phyloP scores from a whole-genome alignment of 2,329 filamentous ascomycete species.

The Leptographium flavum region DNA sequence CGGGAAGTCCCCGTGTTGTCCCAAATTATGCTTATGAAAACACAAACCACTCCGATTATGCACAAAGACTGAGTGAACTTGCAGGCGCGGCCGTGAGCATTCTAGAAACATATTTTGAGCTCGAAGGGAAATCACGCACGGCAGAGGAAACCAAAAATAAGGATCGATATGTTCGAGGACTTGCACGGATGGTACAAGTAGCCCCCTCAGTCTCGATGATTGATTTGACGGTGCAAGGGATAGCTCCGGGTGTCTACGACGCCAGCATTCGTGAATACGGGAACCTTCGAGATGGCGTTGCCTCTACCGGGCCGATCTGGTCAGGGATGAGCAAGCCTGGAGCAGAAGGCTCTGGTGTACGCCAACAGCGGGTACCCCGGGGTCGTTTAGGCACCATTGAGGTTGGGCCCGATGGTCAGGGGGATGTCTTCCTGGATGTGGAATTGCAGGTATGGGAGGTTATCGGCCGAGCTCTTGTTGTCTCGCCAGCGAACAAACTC shows the following conservation, averaged over 20 bases:
- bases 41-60: too few species aligned
- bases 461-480: constrained; percentile 83
- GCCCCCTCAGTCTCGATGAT: constrained; percentile 64
- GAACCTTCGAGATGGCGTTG: constrained; percentile 72
- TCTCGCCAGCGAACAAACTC: constrained; percentile 51
- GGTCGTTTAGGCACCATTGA: constrained; percentile 62
- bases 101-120: constrained; percentile 65
- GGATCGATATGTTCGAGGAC: constrained; percentile 55
- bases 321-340: constrained; percentile 21
- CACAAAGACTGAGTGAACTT: background rate
- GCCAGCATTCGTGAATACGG: constrained; percentile 77
- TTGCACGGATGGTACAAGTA: constrained; percentile 90
- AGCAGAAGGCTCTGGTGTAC: constrained; percentile 22
- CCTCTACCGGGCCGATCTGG: constrained; percentile 76
- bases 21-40: too few species aligned
- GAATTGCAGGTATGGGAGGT: constrained; percentile 88
- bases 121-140: constrained; percentile 22
- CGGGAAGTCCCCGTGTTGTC: too few species aligned
- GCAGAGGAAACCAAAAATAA: constrained; percentile 16
- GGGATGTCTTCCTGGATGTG: constrained; percentile 67
- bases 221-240: constrained; percentile 74
- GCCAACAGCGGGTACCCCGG: constrained; percentile 28
- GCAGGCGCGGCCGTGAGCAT: constrained; percentile 81
- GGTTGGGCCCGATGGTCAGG: constrained; percentile 61
- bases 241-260: constrained; percentile 67